These are phyloP conservation scores for Alternaria postmessia DNA, from an alignment of 2,329 filamentous ascomycete genomes.

Conservation along the genomic window DNA sequence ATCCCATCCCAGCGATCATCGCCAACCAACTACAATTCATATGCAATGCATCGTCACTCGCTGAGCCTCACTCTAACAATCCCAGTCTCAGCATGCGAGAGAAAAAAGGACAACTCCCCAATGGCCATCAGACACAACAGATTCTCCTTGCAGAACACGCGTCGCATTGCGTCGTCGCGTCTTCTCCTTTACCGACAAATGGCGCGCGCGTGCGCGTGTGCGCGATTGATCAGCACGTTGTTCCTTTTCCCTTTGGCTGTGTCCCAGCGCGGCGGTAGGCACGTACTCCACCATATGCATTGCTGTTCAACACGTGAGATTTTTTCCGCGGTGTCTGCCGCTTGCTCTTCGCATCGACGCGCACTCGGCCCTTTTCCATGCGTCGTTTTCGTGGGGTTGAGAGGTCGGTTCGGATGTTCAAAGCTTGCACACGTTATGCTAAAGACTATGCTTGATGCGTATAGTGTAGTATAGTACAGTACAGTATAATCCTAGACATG, in stretches of 20 bases:
- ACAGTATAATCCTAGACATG: not conserved
- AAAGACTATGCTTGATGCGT: not conserved
- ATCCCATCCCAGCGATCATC: not conserved
- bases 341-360: not conserved
- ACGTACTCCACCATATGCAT: not conserved
- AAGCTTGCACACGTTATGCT: not conserved
- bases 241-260: not conserved
- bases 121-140: not conserved
- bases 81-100: not conserved
- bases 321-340: not conserved
- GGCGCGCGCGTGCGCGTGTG: not conserved
- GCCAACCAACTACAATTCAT: not conserved
- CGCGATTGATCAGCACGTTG: not conserved
- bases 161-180: constrained; percentile 6
- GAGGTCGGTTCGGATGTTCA: not conserved
- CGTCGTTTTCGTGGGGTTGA: not conserved
- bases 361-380: not conserved
- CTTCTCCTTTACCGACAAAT: constrained; percentile 1
- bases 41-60: not conserved
- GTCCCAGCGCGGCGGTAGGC: not conserved
- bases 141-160: not conserved
- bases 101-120: not conserved
- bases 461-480: not conserved
- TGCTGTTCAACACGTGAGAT: not conserved
- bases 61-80: constrained; percentile 2